phyloP scores from a whole-genome alignment of 306 rosid species.

The Cucurbita pepo region DNA sequence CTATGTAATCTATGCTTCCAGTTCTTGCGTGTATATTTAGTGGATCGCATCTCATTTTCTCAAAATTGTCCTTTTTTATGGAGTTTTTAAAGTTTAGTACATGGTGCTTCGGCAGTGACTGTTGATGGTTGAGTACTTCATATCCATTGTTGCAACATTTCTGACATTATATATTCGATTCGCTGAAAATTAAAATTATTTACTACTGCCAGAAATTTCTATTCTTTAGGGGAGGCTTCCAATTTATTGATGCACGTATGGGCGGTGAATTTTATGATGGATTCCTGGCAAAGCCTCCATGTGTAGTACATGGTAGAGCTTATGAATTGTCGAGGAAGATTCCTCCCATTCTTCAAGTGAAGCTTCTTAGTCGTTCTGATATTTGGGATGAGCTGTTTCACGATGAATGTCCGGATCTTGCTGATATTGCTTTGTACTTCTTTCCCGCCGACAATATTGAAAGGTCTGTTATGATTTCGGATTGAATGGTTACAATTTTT shows the following conservation, averaged over 20 bases:
- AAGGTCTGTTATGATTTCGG: conserved; percentile 29
- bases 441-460: conserved; percentile 27
- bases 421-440: conserved; percentile 57
- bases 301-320: conserved; percentile 28
- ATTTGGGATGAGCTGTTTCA: conserved; percentile 30
- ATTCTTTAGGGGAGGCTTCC: conserved; percentile 44
- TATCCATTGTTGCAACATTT: neutral
- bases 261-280: conserved; percentile 17
- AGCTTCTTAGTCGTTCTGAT: conserved; percentile 20
- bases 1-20: neutral
- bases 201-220: conserved; percentile 7
- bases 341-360: conserved; percentile 39
- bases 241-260: conserved; percentile 13
- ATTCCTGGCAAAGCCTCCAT: conserved; percentile 54
- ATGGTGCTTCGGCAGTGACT: neutral
- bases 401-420: conserved; percentile 28
- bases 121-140: neutral
- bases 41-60: neutral
- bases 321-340: conserved; percentile 20
- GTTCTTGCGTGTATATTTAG: neutral
- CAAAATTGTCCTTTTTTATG: neutral
- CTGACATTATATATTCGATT: neutral
- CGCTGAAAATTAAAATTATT: conserved; percentile 1
- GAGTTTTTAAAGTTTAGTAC: neutral
- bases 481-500: neutral